Percentiles rank a stretch among this genome's conserved stretches.
Evolutionary conservation across 495 filamentous ascomycete species (phyloP).

Genomic region (Ascodesmis nigricans): DNA sequence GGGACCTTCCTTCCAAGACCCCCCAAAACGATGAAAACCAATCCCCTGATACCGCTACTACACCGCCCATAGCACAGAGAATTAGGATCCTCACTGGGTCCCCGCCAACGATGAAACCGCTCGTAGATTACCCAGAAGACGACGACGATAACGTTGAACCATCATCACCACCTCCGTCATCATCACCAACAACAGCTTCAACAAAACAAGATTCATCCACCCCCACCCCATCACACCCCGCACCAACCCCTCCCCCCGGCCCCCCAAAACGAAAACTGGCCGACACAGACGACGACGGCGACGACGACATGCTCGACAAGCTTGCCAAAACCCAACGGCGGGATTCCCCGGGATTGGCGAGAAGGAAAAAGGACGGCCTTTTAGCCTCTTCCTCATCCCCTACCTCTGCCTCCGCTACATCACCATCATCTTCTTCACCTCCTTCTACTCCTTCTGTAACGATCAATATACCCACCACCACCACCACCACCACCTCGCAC

Average conservation of each 20-base stretch:
- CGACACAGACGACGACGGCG: conserved; percentile 42
- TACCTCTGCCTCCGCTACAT: no score
- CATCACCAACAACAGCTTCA: conserved; percentile 9
- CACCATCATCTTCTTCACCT: no score
- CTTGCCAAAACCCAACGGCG: conserved; percentile 46
- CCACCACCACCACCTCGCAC: background rate
- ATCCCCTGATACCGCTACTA: conserved; percentile 16
- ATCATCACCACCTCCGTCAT: conserved; percentile 6
- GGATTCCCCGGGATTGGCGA: conserved; percentile 26
- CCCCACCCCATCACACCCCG: conserved; percentile 21
- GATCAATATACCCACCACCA: conserved; percentile 18
- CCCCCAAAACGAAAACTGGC: background rate
- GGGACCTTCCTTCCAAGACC: conserved; percentile 21
- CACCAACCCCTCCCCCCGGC: conserved; percentile 18
- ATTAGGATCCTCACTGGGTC: conserved; percentile 26
- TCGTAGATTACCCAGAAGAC: conserved; percentile 83
- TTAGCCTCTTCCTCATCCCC: conserved; percentile 2
- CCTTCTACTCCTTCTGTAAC: conserved; percentile 23
- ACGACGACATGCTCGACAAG: conserved; percentile 55
- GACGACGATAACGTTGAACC: conserved; percentile 31
- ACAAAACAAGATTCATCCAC: conserved; percentile 8
- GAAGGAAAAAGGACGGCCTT: background rate
- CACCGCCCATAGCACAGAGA: no score
- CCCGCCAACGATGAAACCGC: conserved; percentile 40
- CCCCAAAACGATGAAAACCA: conserved; percentile 10